Conservation (phyloP, 1,139 yeast genomes). For the Blastobotrys niveus region DNA sequence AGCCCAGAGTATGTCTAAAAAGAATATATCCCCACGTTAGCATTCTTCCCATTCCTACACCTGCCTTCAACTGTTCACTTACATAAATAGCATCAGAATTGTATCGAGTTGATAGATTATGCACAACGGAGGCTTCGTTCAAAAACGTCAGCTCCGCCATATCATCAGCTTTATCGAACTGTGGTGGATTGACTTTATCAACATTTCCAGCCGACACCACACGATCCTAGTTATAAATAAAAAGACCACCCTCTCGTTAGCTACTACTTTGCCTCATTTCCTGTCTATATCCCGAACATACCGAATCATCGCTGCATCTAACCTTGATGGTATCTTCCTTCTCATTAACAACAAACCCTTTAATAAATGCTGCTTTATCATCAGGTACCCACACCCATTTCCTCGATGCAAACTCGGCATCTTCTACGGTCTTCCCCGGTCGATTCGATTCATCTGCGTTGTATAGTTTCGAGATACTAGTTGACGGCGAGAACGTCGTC, state of each 20-base stretch:
- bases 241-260: conserved; percentile 6
- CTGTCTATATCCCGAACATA: conserved; percentile 29
- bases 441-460: conserved; percentile 5
- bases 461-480: conserved; percentile 12
- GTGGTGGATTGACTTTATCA: conserved; percentile 75
- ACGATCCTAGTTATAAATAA: conserved; percentile 32
- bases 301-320: conserved; percentile 45
- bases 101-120: conserved; percentile 75
- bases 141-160: conserved; percentile 94
- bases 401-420: conserved; percentile 49
- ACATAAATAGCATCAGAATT: conserved; percentile 67
- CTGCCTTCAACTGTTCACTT: conserved; percentile 13
- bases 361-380: conserved; percentile 53
- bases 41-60: conserved; percentile 31
- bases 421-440: conserved; percentile 25
- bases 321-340: conserved; percentile 50
- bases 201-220: conserved; percentile 43
- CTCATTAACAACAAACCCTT: conserved; percentile 59
- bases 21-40: background rate
- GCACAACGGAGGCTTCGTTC: conserved; percentile 89
- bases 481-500: conserved; percentile 17
- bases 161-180: conserved; percentile 85
- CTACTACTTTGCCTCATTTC: too few species aligned
- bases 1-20: conserved; percentile 63
- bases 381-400: conserved; percentile 85